Base-by-base conservation (phyloP, 2,329 filamentous ascomycete genomes). In the Annulohypoxylon truncatum region DNA sequence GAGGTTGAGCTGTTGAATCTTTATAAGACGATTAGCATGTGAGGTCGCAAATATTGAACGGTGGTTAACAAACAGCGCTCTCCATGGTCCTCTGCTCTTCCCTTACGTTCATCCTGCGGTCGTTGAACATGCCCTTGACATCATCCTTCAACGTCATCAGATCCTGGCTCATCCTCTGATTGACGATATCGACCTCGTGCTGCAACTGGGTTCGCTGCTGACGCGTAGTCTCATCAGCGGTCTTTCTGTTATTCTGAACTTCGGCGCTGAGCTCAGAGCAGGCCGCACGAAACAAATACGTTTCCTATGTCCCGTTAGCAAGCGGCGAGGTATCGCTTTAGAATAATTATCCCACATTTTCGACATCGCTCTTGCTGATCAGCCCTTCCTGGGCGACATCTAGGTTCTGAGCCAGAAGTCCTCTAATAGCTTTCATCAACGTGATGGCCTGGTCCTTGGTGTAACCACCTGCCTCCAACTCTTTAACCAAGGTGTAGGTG, bases 1-100 rank as follows among this genome's bases (percentile, higher is more conserved):
- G 81, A 98, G 97, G 80, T 95, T 97, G 72, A 98, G 86, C 81
- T 97, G 92, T 83, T 97, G 94, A 68, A 97, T 94, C 85, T 93
- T 74, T 22, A 20, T 9, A 24, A 46, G 3, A 59, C 1, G 5
- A 26, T 64, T 56, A 60, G 59, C 29, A 53, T 13, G 29, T 29
- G 33, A 3, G 28, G 26, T 24, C 51, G 22, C 10, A 33, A 42
- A 42, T 3, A 46, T 13, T 44, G 18, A 35, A 15, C n/a, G 29
- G 20, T 10, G 38, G 40, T 20, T 9, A 4, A 82, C 86, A 59
- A 81, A 93, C 90, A 73, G 90, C 90, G 53, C 91, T 92, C 76
- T 98, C 95, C 75, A 92, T 91, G 5, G 85, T 85, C 76, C 94
- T 90, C 79, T 97, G 94, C 78, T 97, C 92, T 78, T 95, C 92